Base-by-base conservation (phyloP, 306 rosid species). In the Quercus rubra region DNA sequence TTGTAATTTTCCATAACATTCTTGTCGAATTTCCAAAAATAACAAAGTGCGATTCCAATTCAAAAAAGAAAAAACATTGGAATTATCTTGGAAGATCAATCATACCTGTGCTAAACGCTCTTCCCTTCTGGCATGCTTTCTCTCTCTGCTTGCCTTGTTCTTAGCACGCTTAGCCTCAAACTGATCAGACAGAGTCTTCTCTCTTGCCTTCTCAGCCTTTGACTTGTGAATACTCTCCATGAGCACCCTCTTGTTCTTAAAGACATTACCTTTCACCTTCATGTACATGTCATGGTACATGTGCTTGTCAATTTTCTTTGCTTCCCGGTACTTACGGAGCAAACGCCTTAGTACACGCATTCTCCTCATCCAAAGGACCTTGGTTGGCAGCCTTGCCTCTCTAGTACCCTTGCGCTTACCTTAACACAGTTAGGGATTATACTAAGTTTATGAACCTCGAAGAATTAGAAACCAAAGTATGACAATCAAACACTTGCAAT, bases 331-430 rank as follows among this genome's bases (percentile, higher is more conserved):
- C 84, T 86, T 86, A 4, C 90, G 84, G 52, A 86, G 87, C 76
- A 86, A 76, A n/a, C 87, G 87, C 83, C 90, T 86, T 21, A 83
- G 78, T 0, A 86, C 90, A 13, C 87, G 86, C 84, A 88, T 81
- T 30, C 91, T 85, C 73, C 89, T 86, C 91, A 88, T 88, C 91
- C 91, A 88, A 8, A 88, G 87, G 63, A 88, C 41, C 71, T 88
- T 88, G 30, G 91, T 88, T 9, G 91, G 91, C 77, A 88, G 82
- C 81, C 91, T 81, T 61, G 91, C 91, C 85, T 88, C 91, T 71
- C 91, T 80, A 41, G 91, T 88, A 78, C 91, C 91, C 91, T 77
- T 85, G 3, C 89, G 91, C 86, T 88, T 88, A 88, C 91, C 91
- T 88, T 30, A 51, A 76, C 30, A 43, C 27, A n/a, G 18, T 28